These are phyloP conservation scores for Monosporozyma servazzii DNA, from an alignment of 805 yeast genomes.

Conservation along the genomic window DNA sequence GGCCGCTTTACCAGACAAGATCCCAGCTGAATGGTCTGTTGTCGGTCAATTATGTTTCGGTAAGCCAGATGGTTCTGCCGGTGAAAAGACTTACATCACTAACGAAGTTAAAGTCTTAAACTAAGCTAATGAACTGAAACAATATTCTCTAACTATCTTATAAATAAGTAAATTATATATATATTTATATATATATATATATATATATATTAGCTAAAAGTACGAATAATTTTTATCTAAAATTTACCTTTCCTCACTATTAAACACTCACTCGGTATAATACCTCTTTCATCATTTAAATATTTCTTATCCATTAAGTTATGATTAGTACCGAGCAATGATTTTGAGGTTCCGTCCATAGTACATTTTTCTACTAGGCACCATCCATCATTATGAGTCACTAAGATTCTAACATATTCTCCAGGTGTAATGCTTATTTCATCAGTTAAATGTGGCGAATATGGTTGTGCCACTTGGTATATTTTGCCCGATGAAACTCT, in stretches of 20 bases:
- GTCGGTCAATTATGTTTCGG: slow-evolving; percentile 46
- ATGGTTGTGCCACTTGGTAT: slow-evolving; percentile 17
- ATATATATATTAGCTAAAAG: neutral
- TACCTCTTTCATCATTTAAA: slow-evolving; percentile 33
- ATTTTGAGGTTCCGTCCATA: slow-evolving; percentile 13
- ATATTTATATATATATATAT: neutral
- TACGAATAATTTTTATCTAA: neutral
- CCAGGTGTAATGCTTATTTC: slow-evolving; percentile 29
- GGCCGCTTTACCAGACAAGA: slow-evolving; percentile 31
- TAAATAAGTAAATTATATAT: neutral
- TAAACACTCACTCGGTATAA: slow-evolving; percentile 34
- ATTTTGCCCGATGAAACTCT: slow-evolving; percentile 1
- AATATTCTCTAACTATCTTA: neutral
- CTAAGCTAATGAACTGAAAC: neutral
- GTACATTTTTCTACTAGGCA: slow-evolving; percentile 33
- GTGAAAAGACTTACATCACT: slow-evolving; percentile 34
- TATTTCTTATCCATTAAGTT: slow-evolving; percentile 15
- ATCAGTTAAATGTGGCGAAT: slow-evolving; percentile 30
- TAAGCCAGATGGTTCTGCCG: slow-evolving; percentile 34
- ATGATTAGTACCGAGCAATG: neutral
- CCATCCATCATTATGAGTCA: slow-evolving; percentile 39
- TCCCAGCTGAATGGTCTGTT: slow-evolving; percentile 38
- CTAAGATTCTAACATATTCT: slow-evolving; percentile 29
- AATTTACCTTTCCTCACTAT: slow-evolving; percentile 1
- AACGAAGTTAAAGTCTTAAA: slow-evolving; percentile 14